A percentile compares a stretch with the other conserved stretches of the same genome.
Conservation (phyloP, 2,329 filamentous ascomycete genomes). For the Herpotrichia juniperi region DNA sequence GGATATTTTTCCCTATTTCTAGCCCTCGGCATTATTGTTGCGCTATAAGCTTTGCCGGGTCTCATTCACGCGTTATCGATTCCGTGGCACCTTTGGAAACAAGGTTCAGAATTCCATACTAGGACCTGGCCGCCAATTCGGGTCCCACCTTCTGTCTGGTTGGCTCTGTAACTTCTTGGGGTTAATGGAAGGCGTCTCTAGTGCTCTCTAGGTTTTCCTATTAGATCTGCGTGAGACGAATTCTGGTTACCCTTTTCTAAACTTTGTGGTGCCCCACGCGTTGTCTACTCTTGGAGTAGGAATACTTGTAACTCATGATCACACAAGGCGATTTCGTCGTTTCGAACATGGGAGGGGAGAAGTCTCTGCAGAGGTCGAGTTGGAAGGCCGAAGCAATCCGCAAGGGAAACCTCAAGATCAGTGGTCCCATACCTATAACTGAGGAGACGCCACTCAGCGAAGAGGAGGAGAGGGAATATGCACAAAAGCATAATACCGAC, state of each 20-base stretch:
- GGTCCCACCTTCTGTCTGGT: conserved; percentile 26
- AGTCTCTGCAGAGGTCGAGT: conserved; percentile 38
- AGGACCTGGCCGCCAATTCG: conserved; percentile 6
- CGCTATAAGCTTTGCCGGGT: conserved; percentile 3
- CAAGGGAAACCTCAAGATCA: conserved; percentile 46
- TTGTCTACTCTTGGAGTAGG: conserved; percentile 14
- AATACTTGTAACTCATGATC: conserved; percentile 35
- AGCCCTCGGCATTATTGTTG: conserved; percentile 7
- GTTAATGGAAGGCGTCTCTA: conserved; percentile 18
- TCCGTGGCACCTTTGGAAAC: conserved; percentile 1
- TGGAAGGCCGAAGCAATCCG: conserved; percentile 49
- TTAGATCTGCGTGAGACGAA: conserved; percentile 29
- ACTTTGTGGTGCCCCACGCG: conserved; percentile 9
- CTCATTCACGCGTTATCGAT: neutral
- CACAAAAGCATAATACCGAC: conserved; percentile 21
- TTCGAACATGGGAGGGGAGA: conserved; percentile 38
- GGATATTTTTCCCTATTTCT: conserved; percentile 16
- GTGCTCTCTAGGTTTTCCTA: conserved; percentile 18
- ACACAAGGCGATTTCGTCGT: conserved; percentile 36
- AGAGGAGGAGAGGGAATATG: conserved; percentile 40
- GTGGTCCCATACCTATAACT: conserved; percentile 45
- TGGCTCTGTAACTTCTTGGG: conserved; percentile 20
- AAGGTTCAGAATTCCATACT: conserved; percentile 4
- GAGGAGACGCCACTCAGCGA: conserved; percentile 42
- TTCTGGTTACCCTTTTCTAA: conserved; percentile 20